Conservation (phyloP, 768 basidiomycete genomes). For the Leccinum variicolor region DNA sequence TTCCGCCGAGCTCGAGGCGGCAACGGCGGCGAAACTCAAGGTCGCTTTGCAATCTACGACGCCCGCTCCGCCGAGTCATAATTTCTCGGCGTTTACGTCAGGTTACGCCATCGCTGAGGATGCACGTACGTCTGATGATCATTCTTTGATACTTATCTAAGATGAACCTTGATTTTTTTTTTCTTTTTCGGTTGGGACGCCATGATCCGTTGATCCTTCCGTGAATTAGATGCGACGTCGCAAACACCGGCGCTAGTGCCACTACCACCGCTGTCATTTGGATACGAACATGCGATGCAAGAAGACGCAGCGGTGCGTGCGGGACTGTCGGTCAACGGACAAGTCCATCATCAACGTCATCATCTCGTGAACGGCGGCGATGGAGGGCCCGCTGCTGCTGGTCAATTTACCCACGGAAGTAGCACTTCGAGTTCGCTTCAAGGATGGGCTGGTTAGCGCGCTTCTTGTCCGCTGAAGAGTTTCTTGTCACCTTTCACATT, state of each 20-base stretch:
- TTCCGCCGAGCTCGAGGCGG: constrained; percentile 30
- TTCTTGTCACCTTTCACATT: not conserved
- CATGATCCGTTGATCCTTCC: not conserved
- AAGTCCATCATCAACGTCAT: not conserved
- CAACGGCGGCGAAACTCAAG: constrained; percentile 26
- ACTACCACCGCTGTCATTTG: not conserved
- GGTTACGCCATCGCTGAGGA: constrained; percentile 21
- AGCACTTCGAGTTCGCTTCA: not conserved
- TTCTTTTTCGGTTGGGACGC: not conserved
- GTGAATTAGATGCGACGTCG: not conserved
- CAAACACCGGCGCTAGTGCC: not conserved
- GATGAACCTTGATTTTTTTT: not conserved
- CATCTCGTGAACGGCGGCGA: not conserved
- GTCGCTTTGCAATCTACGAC: constrained; percentile 21
- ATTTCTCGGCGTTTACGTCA: constrained; percentile 20
- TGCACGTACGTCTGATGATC: constrained; percentile 26
- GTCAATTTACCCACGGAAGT: not conserved
- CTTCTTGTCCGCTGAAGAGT: not conserved
- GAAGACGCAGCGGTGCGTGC: not conserved
- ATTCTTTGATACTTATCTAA: not conserved
- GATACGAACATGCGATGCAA: not conserved
- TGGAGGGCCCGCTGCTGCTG: not conserved
- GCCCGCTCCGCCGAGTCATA: constrained; percentile 9
- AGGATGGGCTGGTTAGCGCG: not conserved
- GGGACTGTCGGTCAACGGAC: not conserved